Evolutionary conservation across 2,329 filamentous ascomycete species (phyloP).

Genomic region (Alternaria longipes): DNA sequence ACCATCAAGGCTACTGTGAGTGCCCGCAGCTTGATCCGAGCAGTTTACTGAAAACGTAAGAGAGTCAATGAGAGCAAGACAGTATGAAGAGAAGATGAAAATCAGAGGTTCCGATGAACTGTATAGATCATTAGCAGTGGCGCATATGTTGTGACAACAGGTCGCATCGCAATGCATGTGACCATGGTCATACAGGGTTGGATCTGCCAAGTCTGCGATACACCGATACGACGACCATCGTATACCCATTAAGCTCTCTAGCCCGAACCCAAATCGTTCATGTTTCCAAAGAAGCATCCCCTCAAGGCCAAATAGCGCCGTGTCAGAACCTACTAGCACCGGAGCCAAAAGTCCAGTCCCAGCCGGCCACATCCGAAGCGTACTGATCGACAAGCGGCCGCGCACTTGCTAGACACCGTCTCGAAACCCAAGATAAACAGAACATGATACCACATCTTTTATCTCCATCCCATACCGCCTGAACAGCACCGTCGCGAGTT

Average conservation of each 20-base stretch:
- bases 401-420: neutral
- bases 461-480: neutral
- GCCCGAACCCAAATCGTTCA: neutral
- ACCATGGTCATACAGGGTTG: neutral
- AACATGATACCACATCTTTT: neutral
- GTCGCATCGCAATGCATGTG: neutral
- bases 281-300: neutral
- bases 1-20: neutral
- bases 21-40: neutral
- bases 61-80: neutral
- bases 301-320: neutral
- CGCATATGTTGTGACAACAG: neutral
- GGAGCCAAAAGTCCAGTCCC: neutral
- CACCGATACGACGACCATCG: neutral
- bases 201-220: neutral
- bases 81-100: neutral
- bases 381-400: neutral
- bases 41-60: neutral
- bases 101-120: neutral
- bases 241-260: neutral
- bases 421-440: neutral
- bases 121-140: neutral
- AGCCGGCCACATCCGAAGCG: neutral
- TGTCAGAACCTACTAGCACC: constrained; percentile 1
- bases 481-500: neutral